A percentile compares a stretch with the other conserved stretches of the same genome.
These are phyloP conservation scores for Backusella psychrophila DNA, from an alignment of 192 early-diverging fungal genomes.

Conservation along the genomic window DNA sequence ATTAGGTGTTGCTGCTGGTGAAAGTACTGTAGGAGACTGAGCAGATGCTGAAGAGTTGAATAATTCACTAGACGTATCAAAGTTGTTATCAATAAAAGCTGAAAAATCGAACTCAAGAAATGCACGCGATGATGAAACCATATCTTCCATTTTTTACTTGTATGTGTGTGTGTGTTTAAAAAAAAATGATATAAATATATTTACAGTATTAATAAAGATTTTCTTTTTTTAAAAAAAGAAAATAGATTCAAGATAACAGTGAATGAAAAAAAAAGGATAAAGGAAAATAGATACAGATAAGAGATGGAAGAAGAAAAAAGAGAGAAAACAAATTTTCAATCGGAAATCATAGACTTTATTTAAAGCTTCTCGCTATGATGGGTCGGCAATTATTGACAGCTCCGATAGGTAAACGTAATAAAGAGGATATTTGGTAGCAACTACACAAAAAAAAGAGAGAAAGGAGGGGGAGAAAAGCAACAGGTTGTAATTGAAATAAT, in stretches of 20 bases:
- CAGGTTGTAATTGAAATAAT: neutral
- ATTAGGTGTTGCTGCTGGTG: neutral
- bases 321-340: neutral
- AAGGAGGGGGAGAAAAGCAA: neutral
- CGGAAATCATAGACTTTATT: neutral
- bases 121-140: neutral
- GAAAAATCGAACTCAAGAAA: constrained; percentile 15
- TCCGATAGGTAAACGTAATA: neutral
- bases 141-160: neutral
- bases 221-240: neutral
- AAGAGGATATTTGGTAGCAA: neutral
- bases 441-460: neutral
- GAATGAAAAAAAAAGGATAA: neutral
- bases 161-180: neutral
- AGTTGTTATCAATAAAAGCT: constrained; percentile 11
- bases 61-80: neutral
- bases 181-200: neutral
- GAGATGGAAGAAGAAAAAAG: neutral
- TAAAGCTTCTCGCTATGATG: neutral
- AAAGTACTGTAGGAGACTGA: neutral
- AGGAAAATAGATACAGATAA: neutral
- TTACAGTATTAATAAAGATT: neutral
- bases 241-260: neutral
- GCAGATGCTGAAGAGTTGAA: neutral
- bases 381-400: neutral